phyloP scores from a whole-genome alignment of 345 rosid species.

The Salix arbutifolia region DNA sequence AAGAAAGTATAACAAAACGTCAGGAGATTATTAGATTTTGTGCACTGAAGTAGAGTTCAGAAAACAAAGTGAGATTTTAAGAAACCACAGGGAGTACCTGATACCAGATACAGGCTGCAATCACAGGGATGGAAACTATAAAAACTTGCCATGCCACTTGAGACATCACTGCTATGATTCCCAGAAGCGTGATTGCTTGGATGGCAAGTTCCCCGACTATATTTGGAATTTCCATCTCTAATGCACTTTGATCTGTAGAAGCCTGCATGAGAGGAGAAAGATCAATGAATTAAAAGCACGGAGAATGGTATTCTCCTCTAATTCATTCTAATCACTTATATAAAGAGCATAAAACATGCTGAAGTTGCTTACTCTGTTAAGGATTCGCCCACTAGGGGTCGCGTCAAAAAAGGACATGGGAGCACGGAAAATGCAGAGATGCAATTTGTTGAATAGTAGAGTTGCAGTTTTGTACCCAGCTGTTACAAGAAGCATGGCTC shows the following conservation, averaged over 20 bases:
- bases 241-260: conserved; percentile 73
- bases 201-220: conserved; percentile 44
- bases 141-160: conserved; percentile 83
- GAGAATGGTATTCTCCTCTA: too few relatives aligned
- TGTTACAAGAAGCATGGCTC: conserved; percentile 49
- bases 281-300: not conserved
- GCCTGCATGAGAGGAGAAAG: conserved; percentile 39
- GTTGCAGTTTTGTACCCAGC: conserved; percentile 70
- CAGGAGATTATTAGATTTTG: not conserved
- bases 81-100: conserved; percentile 45
- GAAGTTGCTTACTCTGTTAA: conserved; percentile 48
- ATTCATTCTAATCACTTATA: too few relatives aligned
- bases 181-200: conserved; percentile 54
- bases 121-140: conserved; percentile 60
- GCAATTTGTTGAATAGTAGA: conserved; percentile 64
- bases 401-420: conserved; percentile 84
- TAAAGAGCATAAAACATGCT: not conserved
- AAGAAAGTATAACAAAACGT: not conserved
- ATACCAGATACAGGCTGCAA: conserved; percentile 61
- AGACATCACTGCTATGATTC: conserved; percentile 69
- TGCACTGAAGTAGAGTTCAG: not conserved
- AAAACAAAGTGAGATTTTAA: not conserved
- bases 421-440: conserved; percentile 57
- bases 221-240: conserved; percentile 48
- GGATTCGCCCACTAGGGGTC: conserved; percentile 74